phyloP scores from a whole-genome alignment of 176 grass and related monocot genomes.

The Paspalum notatum region DNA sequence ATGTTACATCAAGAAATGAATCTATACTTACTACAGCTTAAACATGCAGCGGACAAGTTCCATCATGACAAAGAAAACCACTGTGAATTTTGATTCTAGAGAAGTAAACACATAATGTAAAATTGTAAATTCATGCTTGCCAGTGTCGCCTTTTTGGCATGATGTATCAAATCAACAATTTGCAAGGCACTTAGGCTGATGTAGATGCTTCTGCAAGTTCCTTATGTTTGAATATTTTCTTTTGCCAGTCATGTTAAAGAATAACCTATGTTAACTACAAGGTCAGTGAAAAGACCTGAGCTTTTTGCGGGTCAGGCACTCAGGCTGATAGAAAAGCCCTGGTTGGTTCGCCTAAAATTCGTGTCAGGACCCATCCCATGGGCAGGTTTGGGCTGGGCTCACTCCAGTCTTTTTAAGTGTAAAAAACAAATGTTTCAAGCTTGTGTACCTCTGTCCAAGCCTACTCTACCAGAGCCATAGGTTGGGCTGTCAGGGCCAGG shows the following conservation, averaged over 20 bases:
- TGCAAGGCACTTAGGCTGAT: neutral
- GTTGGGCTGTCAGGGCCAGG: too few species aligned
- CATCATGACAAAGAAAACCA: neutral
- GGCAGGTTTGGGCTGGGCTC: too few species aligned
- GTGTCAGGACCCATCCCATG: too few species aligned
- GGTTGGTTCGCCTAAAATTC: too few species aligned
- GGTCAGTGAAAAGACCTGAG: neutral
- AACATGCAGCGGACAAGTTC: constrained; percentile 9
- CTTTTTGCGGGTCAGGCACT: too few species aligned
- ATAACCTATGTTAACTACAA: neutral
- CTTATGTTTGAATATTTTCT: neutral
- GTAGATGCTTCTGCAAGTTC: constrained; percentile 8
- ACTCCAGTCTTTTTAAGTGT: too few species aligned
- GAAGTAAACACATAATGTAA: neutral
- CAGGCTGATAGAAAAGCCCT: too few species aligned
- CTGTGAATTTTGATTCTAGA: constrained; percentile 11
- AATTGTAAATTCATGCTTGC: neutral
- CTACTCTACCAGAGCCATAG: too few species aligned
- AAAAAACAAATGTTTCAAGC: too few species aligned
- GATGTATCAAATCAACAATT: neutral
- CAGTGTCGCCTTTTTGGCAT: neutral
- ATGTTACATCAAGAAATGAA: neutral
- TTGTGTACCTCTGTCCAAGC: too few species aligned
- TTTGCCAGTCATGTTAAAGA: neutral
- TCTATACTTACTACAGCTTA: neutral